Conservation (phyloP, 2,329 filamentous ascomycete species). For the Colletotrichum somersetense region DNA sequence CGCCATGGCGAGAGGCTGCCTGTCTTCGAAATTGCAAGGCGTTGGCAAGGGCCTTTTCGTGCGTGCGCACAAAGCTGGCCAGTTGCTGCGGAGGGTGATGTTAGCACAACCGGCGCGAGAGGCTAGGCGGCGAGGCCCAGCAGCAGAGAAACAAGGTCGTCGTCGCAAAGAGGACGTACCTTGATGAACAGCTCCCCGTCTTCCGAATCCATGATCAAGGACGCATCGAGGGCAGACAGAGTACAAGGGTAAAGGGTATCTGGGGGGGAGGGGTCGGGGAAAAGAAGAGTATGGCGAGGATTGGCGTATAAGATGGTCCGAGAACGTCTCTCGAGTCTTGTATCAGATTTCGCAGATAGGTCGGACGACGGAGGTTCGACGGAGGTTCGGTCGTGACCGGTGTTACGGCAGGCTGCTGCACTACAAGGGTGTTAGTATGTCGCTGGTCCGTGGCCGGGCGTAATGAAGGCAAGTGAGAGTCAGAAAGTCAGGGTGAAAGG, state of each 20-base stretch:
- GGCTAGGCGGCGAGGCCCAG: not conserved
- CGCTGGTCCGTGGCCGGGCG: conserved; percentile 21
- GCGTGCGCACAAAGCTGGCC: conserved; percentile 93
- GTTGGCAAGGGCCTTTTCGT: conserved; percentile 97
- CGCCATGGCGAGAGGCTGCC: conserved; percentile 75
- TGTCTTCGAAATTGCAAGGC: conserved; percentile 88
- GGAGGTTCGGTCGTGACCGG: conserved; percentile 27
- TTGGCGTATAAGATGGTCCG: conserved; percentile 38
- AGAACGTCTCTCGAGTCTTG: conserved; percentile 25
- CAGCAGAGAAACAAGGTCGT: not conserved
- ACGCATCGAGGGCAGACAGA: conserved; percentile 58
- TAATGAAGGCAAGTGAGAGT: conserved; percentile 13
- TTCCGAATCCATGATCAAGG: conserved; percentile 83
- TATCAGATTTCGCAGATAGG: conserved; percentile 25
- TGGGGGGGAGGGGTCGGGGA: conserved; percentile 24
- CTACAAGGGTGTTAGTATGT: conserved; percentile 29
- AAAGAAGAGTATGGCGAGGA: conserved; percentile 34
- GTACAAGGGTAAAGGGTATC: conserved; percentile 41
- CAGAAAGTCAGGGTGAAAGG: not conserved
- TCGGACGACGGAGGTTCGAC: conserved; percentile 30
- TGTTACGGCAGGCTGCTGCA: conserved; percentile 40
- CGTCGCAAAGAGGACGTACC: conserved; percentile 61
- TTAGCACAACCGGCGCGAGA: conserved; percentile 12
- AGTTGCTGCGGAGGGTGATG: conserved; percentile 75
- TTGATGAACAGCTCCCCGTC: conserved; percentile 92